phyloP scores from a whole-genome alignment of 257 asterid species.

The Petunia secreta region DNA sequence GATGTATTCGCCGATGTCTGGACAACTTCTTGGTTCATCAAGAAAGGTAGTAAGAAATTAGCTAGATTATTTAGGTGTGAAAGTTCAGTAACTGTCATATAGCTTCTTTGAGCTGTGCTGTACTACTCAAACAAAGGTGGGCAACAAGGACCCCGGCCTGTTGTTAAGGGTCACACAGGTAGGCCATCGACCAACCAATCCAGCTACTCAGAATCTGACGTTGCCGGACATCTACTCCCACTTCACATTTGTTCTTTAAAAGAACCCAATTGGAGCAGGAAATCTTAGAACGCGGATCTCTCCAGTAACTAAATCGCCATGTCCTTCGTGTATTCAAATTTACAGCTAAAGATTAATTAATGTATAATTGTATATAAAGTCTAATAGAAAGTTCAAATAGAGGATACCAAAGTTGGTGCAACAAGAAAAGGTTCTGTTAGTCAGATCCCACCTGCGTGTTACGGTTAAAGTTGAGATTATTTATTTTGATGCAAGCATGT shows the following conservation, averaged over 20 bases:
- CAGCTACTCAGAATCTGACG: not conserved
- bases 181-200: not conserved
- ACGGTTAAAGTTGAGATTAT: not conserved
- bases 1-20: not conserved
- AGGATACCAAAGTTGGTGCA: slow-evolving; percentile 1
- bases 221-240: not conserved
- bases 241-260: not conserved
- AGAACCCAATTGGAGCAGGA: slow-evolving; percentile 5
- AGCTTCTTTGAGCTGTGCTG: not conserved
- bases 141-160: not conserved
- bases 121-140: not conserved
- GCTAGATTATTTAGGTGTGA: not conserved
- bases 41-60: not conserved
- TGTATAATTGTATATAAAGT: not conserved
- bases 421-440: not conserved
- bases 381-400: not conserved
- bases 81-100: not conserved
- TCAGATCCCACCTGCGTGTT: not conserved
- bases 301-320: slow-evolving; percentile 9
- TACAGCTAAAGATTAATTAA: slow-evolving; percentile 6
- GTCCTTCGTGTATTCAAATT: slow-evolving; percentile 1
- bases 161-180: not conserved
- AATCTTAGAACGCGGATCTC: slow-evolving; percentile 10
- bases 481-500: not conserved
- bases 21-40: not conserved